Base-by-base conservation (phyloP, 805 yeast genomes). In the Wickerhamiella galacta region DNA sequence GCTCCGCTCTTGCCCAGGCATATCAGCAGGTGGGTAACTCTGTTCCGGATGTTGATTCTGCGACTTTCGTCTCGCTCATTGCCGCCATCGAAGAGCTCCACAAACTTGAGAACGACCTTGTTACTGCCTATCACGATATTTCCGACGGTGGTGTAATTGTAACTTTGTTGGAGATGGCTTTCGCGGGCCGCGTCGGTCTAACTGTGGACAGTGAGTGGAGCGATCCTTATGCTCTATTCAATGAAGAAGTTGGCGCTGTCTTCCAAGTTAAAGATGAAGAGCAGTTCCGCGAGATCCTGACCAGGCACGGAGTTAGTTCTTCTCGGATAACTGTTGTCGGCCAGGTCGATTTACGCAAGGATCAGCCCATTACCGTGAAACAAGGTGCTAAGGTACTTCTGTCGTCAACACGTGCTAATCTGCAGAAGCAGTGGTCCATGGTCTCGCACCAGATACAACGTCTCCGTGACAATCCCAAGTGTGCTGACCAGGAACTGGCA, bases 61-160 rank as follows among this genome's bases (percentile, higher is more conserved):
- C 52, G 22, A 39, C 70, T 3, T 64, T 90, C 47, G 79, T 75
- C 60, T 61, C 68, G 15, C 78, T 83, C 60, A 64, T 90, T 50
- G 60, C 66, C 30, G 63, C 92, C 10, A 58, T 81, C 39, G 63
- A 75, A 38, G 66, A 61, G n/a, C 64, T 90, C 48, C 99, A 90
- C 53, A 64, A 68, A 46, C 43, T 53, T 22, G 60, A 67, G 27
- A 64, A 69, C 32, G 52, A 48, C 25, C 39, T 67, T 27, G 85
- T 90, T 10, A 64, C 75, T 51, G 79, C 95, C 3, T 90, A 90
- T 60, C 98, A 90, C 52, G 98, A 90, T 56, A 67, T 87, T 49
- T 80, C 94, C 16, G 98, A 90, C 56, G 98, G 98, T 67, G 98
- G 98, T 52, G 63, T 87, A 50, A 60, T 85, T 37, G 74, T 78